Conservation (phyloP, 441 rosid species). For the Rhodomyrtus psidioides region DNA sequence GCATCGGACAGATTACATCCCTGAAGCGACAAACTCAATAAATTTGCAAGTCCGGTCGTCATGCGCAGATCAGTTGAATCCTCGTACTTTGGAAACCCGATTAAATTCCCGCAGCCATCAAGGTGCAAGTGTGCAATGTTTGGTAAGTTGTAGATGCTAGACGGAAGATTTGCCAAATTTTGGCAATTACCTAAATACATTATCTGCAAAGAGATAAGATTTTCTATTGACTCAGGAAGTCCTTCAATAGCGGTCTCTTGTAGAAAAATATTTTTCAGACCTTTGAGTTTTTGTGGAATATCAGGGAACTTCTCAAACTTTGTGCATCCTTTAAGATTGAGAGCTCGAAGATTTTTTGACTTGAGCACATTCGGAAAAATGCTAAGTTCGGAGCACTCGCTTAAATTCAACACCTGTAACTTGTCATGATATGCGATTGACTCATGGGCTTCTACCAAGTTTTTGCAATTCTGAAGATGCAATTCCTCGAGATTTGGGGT, state of each 20-base stretch:
- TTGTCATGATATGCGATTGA: background rate
- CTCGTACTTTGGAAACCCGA: background rate
- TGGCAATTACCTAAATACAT: fast-evolving
- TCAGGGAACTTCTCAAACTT: background rate
- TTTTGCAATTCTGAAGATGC: fast-evolving
- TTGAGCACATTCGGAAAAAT: background rate
- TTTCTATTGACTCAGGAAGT: background rate
- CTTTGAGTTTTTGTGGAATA: background rate
- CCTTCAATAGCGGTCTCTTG: fast-evolving
- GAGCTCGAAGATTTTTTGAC: fast-evolving
- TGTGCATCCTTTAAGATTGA: fast-evolving
- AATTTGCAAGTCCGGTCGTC: background rate
- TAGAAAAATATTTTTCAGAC: fast-evolving
- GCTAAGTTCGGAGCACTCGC: background rate
- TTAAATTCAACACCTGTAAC: fast-evolving
- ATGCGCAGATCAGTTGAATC: fast-evolving
- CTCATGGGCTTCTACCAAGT: background rate
- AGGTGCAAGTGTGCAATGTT: fast-evolving
- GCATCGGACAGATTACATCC: background rate
- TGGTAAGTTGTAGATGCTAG: background rate
- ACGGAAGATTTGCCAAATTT: fast-evolving
- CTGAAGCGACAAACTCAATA: fast-evolving
- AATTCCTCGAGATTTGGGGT: background rate
- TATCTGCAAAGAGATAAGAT: fast-evolving
- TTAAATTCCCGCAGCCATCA: fast-evolving